Base-by-base conservation (phyloP, 75 land plant genomes). In the Cunninghamia lanceolata region DNA sequence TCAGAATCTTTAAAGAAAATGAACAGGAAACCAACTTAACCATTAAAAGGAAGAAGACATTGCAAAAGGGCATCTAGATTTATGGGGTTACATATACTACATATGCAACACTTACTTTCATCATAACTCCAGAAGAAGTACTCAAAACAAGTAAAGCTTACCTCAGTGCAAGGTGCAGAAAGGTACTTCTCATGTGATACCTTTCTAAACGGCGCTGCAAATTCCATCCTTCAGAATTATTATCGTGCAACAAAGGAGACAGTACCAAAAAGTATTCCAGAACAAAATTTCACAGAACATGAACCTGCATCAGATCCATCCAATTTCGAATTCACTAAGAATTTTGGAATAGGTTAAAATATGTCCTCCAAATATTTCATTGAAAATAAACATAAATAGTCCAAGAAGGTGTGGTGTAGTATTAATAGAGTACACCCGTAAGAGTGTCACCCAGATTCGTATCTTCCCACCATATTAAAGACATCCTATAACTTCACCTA, bases 251-350 rank as follows among this genome's bases (percentile, higher is more conserved):
- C 11, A 71, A 71, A 34, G 7, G 75, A 32, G 14, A 0, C 4
- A 13, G 9, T 13, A 14, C 15, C 28, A 13, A 34, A 34, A 13
- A 21, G 75, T 71, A 71, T 71, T 71, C 13, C 35, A 71, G 36
- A 34, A 71, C 4, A 3, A 71, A 71, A 71, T 11, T 34, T 71
- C 36, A 71, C 75, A 71, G 75, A 71, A 7, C 34, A 32, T 13
- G 75, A 71, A 71, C 75, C 75, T 71, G 75, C 75, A 71, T 30
- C 36, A 71, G 13, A 71, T 71, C 36, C 75, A 71, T 71, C 14
- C 34, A 34, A 34, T 10, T 71, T 71, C 13, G 36, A 71, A 32
- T 71, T 21, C 36, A 71, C 15, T 32, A 71, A 34, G 36, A 32
- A 34, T 32, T 71, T 70, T 71, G 36, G 14, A 71, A 10, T 11